These are phyloP conservation scores for Pelargonium australe DNA, from an alignment of 441 rosid species.

Conservation along the genomic window DNA sequence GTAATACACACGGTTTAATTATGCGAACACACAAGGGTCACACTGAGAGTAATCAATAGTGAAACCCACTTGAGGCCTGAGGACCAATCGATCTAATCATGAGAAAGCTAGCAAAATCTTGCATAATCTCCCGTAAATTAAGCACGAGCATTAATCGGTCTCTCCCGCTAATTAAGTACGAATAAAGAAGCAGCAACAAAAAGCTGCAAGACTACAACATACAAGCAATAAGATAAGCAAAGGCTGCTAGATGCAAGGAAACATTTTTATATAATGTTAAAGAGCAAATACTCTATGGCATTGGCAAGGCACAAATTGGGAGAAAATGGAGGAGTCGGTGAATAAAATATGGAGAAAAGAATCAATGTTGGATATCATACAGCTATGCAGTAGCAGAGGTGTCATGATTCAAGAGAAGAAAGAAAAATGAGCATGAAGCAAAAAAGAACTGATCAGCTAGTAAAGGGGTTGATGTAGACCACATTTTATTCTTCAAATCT, in stretches of 20 bases:
- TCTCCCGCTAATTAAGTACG: constrained; percentile 27
- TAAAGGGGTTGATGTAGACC: constrained; percentile 27
- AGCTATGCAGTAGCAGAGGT: constrained; percentile 41
- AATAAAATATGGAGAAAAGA: constrained; percentile 7
- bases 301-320: neutral
- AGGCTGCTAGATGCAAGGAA: constrained; percentile 15
- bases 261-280: neutral
- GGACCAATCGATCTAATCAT: constrained; percentile 36
- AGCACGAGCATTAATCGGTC: neutral
- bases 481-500: constrained; percentile 25
- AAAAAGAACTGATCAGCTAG: constrained; percentile 20
- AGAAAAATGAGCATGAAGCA: constrained; percentile 18
- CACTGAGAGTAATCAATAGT: constrained; percentile 8
- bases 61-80: constrained; percentile 25
- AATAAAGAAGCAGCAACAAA: constrained; percentile 8
- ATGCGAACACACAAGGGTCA: constrained; percentile 4
- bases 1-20: constrained; percentile 6
- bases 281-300: neutral
- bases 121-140: constrained; percentile 28
- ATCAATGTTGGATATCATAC: constrained; percentile 31
- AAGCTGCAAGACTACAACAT: constrained; percentile 14
- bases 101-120: constrained; percentile 25
- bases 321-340: neutral
- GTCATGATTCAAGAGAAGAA: constrained; percentile 50
- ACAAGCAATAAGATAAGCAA: constrained; percentile 17